Base-by-base conservation (phyloP, 495 filamentous ascomycete genomes). In the Lasiosphaeris hirsuta region DNA sequence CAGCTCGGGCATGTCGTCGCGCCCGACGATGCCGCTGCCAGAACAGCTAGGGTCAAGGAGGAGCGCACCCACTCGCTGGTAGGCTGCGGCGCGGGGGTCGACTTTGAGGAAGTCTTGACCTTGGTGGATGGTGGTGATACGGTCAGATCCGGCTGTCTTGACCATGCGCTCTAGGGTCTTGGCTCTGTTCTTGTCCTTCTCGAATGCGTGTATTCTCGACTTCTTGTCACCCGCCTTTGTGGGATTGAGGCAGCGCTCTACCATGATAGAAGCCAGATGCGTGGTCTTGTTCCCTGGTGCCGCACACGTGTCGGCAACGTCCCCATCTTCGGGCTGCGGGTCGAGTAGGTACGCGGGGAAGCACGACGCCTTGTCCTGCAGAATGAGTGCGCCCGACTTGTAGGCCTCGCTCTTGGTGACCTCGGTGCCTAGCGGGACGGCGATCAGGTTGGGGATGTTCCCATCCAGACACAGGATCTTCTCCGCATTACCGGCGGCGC, bases 261-360 rank as follows among this genome's bases (percentile, higher is more conserved):
- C 67, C 10, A 88, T 59, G 13, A 97, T 78, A 3, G 89, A 87
- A 10, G 92, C 91, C 46, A 97, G 71, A 74, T 97, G 94, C 4
- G 94, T 97, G 1, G 94, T 97, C 71, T 98, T 98, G 66, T 98
- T 98, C 8, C 94, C 94, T 7, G 94, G 94, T 7, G 94, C 94
- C 0, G 94, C 87, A 67, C 92, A 96, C 0, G 90, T 88, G 72
- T 98, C 94, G 4, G 97, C 78, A 15, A 96, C 73, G 58, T 93
- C 84, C 2, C 88, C 90, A 54, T 84, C 78, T 48, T 77, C 75
- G 3, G 76, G 60, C 1, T 65, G 64, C 4, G 84, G 81, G 51
- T 91, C 83, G 0, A 97, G 73, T 0, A 98, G 75, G 66, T 90
- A 89, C 0, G 92, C 94, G 4, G 94, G 93, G 62, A 98, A 96